Evolutionary conservation across 2,329 filamentous ascomycete species (phyloP).

Genomic region (Cercospora nicotianae): DNA sequence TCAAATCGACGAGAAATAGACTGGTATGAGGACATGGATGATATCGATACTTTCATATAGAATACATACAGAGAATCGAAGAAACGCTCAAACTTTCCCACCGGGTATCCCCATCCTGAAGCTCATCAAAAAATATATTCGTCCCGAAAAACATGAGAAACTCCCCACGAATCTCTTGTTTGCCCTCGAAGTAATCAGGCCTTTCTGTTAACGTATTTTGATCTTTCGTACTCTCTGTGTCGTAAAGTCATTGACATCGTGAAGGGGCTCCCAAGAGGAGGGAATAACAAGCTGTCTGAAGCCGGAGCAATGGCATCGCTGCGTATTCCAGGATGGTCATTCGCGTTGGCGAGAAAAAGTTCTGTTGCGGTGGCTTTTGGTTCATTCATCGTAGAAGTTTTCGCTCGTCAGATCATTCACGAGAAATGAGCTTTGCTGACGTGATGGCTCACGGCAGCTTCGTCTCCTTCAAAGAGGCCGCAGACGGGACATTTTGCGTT

Average conservation of each 20-base stretch:
- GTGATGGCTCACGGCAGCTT: constrained; percentile 38
- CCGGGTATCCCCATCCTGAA: neutral
- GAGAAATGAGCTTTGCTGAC: constrained; percentile 35
- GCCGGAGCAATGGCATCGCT: neutral
- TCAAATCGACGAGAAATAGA: no score
- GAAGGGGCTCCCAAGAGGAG: neutral
- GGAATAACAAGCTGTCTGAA: no score
- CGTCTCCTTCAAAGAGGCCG: constrained; percentile 38
- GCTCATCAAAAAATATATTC: neutral
- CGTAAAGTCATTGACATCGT: neutral
- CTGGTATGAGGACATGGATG: no score
- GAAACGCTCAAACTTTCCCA: neutral
- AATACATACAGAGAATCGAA: neutral
- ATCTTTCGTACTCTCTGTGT: neutral
- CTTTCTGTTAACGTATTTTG: neutral
- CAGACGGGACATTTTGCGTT: constrained; percentile 37
- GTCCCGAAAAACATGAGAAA: neutral
- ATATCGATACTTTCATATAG: neutral
- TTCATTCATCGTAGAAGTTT: neutral
- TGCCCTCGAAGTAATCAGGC: neutral
- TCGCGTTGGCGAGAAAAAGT: no score
- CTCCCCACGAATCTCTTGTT: neutral
- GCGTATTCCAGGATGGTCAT: neutral
- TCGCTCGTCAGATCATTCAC: no score
- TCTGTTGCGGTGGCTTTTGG: neutral